Conservation (phyloP, 306 rosid genomes). For the Castanospermum australe region DNA sequence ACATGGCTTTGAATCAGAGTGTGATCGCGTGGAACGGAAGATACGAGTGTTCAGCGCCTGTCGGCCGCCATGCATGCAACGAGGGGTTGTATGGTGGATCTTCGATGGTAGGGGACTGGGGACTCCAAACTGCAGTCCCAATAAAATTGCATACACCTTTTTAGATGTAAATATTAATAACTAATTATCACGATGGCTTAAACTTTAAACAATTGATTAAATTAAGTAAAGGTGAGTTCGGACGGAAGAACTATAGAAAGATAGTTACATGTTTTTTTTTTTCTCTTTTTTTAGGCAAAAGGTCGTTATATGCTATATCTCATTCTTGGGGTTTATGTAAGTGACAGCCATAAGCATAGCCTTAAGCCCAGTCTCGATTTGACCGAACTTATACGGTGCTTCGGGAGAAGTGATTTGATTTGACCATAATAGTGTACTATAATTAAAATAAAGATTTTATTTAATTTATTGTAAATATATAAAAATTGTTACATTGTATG, state of each 20-base stretch:
- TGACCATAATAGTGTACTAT: not conserved
- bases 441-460: not conserved
- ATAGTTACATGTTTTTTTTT: too few species aligned
- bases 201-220: not conserved
- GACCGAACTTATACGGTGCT: not conserved
- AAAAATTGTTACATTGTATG: too few species aligned
- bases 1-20: not conserved
- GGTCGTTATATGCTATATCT: too few species aligned
- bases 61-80: conserved; percentile 72
- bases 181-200: not conserved
- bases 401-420: not conserved
- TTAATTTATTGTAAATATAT: too few species aligned
- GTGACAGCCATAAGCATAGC: not conserved
- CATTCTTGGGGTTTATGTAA: not conserved
- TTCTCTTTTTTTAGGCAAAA: too few species aligned
- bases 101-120: not conserved
- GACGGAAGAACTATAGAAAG: too few species aligned
- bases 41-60: conserved; percentile 60
- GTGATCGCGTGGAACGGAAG: conserved; percentile 62
- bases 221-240: not conserved
- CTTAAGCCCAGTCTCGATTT: not conserved
- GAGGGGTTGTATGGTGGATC: conserved; percentile 25
- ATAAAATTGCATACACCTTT: not conserved
- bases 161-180: not conserved
- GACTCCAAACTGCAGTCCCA: not conserved